Evolutionary conservation across 2,329 filamentous ascomycete genomes (phyloP).

Genomic region (Apiospora saccharicola): DNA sequence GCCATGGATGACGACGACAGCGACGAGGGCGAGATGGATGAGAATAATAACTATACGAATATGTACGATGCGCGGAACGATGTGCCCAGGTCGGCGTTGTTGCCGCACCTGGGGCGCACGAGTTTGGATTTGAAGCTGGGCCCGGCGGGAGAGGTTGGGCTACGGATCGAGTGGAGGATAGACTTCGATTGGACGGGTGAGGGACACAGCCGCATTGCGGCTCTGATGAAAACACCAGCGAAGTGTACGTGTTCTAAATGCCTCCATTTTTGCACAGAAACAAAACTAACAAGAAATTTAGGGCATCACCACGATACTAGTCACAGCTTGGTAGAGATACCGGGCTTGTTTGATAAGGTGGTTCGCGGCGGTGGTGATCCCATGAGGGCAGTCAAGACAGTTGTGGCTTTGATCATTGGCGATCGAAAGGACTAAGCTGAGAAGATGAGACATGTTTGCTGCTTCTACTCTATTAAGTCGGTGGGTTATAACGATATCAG

Average conservation of each 20-base stretch:
- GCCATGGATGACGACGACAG: slow-evolving; percentile 34
- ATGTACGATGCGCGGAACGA: slow-evolving; percentile 29
- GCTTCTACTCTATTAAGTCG: background rate
- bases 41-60: slow-evolving; percentile 27
- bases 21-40: slow-evolving; percentile 32
- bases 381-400: slow-evolving; percentile 62
- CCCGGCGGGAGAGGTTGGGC: slow-evolving; percentile 34
- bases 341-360: slow-evolving; percentile 66
- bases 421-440: slow-evolving; percentile 37
- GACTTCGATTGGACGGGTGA: slow-evolving; percentile 78
- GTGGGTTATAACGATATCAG: background rate
- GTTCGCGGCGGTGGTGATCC: slow-evolving; percentile 63
- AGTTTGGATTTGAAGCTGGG: slow-evolving; percentile 54
- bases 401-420: slow-evolving; percentile 67
- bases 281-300: slow-evolving; percentile 39
- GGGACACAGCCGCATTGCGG: slow-evolving; percentile 64
- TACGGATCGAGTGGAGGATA: slow-evolving; percentile 69
- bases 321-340: slow-evolving; percentile 63
- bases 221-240: slow-evolving; percentile 63
- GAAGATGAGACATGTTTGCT: background rate
- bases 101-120: slow-evolving; percentile 62
- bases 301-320: slow-evolving; percentile 67
- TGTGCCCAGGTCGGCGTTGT: slow-evolving; percentile 52
- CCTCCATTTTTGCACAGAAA: background rate
- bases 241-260: slow-evolving; percentile 64